Conservation (phyloP, 306 rosid species). For the Prunus salicina region DNA sequence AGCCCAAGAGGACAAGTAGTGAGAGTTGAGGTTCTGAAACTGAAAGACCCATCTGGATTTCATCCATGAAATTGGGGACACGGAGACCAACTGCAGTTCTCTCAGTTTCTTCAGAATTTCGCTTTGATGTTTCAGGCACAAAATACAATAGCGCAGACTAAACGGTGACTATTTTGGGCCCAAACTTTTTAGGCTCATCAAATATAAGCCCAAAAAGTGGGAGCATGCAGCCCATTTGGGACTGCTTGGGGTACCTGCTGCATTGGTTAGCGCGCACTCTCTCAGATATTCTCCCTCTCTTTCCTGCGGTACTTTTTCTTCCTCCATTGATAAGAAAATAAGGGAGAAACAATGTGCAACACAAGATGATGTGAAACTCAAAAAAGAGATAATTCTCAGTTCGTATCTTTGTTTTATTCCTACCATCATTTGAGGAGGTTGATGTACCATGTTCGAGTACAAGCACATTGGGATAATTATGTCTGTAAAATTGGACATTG, state of each 20-base stretch:
- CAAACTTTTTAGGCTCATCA: background rate
- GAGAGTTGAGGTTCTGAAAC: constrained; percentile 35
- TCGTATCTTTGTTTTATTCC: constrained; percentile 2
- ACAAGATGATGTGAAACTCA: background rate
- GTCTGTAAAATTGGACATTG: background rate
- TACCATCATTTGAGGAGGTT: background rate
- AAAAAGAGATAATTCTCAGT: background rate
- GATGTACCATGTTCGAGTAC: background rate
- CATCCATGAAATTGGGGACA: constrained; percentile 61
- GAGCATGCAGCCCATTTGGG: background rate
- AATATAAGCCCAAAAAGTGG: background rate
- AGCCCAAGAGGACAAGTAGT: constrained; percentile 35
- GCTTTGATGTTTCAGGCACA: background rate
- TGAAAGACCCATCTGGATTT: constrained; percentile 54
- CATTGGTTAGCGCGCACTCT: too few relatives aligned
- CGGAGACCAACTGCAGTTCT: background rate
- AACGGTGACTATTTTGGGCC: background rate
- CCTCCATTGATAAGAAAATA: too few relatives aligned
- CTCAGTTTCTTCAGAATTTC: background rate
- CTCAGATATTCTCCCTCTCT: too few relatives aligned
- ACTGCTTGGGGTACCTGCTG: too few relatives aligned
- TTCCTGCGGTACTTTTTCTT: too few relatives aligned
- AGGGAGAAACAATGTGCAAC: too few relatives aligned
- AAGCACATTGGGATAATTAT: background rate
- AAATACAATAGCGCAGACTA: background rate